Conservation (phyloP, 257 asterid species). For the Penstemon davidsonii region DNA sequence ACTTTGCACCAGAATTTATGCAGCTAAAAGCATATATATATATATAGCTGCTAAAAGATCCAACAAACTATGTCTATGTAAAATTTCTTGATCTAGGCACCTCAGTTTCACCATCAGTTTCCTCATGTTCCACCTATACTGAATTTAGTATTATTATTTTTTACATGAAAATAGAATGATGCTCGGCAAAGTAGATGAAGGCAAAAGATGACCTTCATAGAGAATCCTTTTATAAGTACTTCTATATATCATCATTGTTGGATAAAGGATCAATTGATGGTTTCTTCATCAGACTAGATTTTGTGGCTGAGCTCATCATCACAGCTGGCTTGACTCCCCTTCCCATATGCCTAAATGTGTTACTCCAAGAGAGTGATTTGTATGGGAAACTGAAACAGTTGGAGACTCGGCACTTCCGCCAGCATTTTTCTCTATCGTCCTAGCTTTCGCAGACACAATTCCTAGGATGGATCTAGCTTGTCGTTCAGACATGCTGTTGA, state of each 20-base stretch:
- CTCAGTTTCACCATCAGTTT: not conserved
- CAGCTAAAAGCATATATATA: conserved; percentile 2
- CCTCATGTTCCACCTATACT: not conserved
- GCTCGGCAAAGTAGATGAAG: not conserved
- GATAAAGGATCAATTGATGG: conserved; percentile 60
- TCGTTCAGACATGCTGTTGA: conserved; percentile 70
- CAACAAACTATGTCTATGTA: not conserved
- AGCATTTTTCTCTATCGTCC: conserved; percentile 23
- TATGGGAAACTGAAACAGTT: conserved; percentile 64
- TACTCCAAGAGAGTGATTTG: conserved; percentile 57
- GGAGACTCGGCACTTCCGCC: conserved; percentile 51
- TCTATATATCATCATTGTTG: conserved; percentile 36
- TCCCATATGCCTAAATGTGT: conserved; percentile 91
- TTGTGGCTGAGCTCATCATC: conserved; percentile 48
- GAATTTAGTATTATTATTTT: too few relatives aligned
- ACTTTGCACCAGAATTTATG: conserved; percentile 8
- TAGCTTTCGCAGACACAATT: conserved; percentile 61
- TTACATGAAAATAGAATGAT: not conserved
- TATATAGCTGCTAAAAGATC: conserved; percentile 14
- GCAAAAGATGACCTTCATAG: conserved; percentile 1
- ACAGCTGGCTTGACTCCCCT: conserved; percentile 88
- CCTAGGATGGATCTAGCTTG: conserved; percentile 64
- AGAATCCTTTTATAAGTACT: conserved; percentile 40
- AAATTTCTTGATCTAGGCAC: not conserved
- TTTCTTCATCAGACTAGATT: conserved; percentile 53